These are phyloP conservation scores for Vaccinium macrocarpon DNA, from an alignment of 148 eudicot genomes.

Conservation along the genomic window DNA sequence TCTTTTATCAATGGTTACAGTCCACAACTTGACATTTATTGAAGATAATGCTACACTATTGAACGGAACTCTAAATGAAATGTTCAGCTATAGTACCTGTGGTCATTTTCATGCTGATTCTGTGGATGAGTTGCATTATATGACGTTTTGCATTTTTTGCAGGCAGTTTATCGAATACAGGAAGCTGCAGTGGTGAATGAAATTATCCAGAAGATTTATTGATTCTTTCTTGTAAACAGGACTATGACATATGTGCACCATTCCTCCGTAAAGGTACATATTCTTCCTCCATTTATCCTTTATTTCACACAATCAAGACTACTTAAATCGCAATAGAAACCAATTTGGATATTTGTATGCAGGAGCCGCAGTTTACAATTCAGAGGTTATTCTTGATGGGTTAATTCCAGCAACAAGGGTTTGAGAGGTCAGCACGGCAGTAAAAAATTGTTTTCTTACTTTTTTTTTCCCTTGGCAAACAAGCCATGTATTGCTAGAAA, in stretches of 20 bases:
- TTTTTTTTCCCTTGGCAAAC: background rate
- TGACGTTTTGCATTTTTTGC: slow-evolving; percentile 15
- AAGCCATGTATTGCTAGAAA: too few species aligned
- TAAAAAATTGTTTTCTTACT: background rate
- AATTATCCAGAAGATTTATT: slow-evolving; percentile 32
- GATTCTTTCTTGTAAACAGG: slow-evolving; percentile 61
- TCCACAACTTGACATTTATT: background rate
- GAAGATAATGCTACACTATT: background rate
- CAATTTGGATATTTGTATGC: slow-evolving; percentile 16
- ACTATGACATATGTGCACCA: slow-evolving; percentile 48
- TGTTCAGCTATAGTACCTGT: background rate
- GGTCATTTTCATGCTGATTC: background rate
- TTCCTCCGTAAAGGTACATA: slow-evolving; percentile 47
- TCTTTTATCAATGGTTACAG: background rate
- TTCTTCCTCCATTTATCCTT: slow-evolving; percentile 8
- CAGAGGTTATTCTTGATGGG: slow-evolving; percentile 28
- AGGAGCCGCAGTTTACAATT: slow-evolving; percentile 48
- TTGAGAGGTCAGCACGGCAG: slow-evolving; percentile 40
- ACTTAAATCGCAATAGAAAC: background rate
- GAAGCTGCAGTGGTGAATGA: slow-evolving; percentile 18
- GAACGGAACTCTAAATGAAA: background rate
- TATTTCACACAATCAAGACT: background rate
- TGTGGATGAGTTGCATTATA: background rate
- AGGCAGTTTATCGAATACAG: slow-evolving; percentile 31
- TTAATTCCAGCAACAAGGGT: slow-evolving; percentile 50